Percentiles rank a stretch among this genome's conserved stretches.
Evolutionary conservation across 2,329 filamentous ascomycete species (phyloP).

Genomic region (Claviceps cyperi): DNA sequence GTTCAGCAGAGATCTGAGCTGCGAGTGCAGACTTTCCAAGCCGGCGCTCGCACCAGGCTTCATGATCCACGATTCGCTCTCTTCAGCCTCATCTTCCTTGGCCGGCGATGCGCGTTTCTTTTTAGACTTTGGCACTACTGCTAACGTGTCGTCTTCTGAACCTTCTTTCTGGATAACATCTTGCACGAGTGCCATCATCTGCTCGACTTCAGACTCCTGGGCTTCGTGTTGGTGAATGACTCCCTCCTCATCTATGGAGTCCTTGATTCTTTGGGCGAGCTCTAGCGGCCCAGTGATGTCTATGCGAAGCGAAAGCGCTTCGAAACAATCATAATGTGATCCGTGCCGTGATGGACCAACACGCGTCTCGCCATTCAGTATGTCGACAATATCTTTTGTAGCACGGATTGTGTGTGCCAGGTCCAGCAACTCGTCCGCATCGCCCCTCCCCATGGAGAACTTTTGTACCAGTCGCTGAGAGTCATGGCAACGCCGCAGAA

Average conservation of each 20-base stretch:
- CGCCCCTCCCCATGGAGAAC: slow-evolving; percentile 83
- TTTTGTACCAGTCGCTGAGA: slow-evolving; percentile 84
- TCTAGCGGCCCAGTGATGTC: slow-evolving; percentile 50
- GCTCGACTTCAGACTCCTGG: slow-evolving; percentile 55
- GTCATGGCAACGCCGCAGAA: slow-evolving; percentile 67
- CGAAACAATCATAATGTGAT: slow-evolving; percentile 21
- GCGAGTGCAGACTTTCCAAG: slow-evolving; percentile 52
- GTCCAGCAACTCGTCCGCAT: slow-evolving; percentile 76
- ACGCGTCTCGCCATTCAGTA: slow-evolving; percentile 23
- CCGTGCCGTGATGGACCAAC: slow-evolving; percentile 4
- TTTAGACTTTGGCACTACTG: slow-evolving; percentile 38
- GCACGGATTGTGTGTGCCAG: slow-evolving; percentile 69
- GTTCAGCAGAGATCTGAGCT: slow-evolving; percentile 43
- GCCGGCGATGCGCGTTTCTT: slow-evolving; percentile 32
- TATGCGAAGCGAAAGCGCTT: slow-evolving; percentile 40
- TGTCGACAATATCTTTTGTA: slow-evolving; percentile 48
- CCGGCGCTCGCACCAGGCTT: slow-evolving; percentile 51
- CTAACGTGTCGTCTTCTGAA: slow-evolving; percentile 37
- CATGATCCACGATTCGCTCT: slow-evolving; percentile 50
- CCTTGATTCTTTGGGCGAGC: slow-evolving; percentile 56
- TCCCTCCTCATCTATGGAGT: slow-evolving; percentile 85
- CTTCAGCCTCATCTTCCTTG: slow-evolving; percentile 43
- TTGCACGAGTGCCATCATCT: slow-evolving; percentile 60
- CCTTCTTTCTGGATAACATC: slow-evolving; percentile 55
- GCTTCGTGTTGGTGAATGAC: slow-evolving; percentile 66